These are phyloP conservation scores for Chlorella sorokiniana DNA, from an alignment of 139 green algal species.

Conservation along the genomic window DNA sequence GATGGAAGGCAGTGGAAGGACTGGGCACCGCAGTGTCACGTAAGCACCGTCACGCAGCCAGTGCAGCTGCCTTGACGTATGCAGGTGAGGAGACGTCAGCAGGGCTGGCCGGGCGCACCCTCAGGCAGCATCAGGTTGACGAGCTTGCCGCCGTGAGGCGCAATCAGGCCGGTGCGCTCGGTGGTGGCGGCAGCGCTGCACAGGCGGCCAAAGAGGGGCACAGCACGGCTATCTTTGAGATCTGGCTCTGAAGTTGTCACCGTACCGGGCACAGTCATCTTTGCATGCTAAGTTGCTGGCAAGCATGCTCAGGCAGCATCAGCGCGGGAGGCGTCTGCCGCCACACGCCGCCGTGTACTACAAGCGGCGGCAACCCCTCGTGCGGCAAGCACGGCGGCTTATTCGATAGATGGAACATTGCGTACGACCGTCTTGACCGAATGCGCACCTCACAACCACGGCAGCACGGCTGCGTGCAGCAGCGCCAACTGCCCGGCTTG, in stretches of 20 bases:
- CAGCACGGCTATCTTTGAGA: not conserved
- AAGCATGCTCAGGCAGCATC: not conserved
- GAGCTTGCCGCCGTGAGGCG: conserved; percentile 80
- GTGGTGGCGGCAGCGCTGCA: conserved; percentile 38
- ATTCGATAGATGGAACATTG: not conserved
- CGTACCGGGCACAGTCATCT: too few relatives aligned
- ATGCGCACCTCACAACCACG: conserved; percentile 21
- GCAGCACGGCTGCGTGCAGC: conserved; percentile 1
- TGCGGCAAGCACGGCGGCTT: too few relatives aligned
- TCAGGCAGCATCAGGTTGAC: conserved; percentile 73
- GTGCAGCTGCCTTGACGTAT: too few relatives aligned
- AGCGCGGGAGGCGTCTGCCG: too few relatives aligned
- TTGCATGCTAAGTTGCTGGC: not conserved
- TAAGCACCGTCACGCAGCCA: not conserved
- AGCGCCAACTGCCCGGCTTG: not conserved
- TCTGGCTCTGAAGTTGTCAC: not conserved
- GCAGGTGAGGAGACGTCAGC: too few relatives aligned
- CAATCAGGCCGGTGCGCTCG: conserved; percentile 59
- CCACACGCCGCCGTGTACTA: too few relatives aligned
- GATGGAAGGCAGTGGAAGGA: not conserved
- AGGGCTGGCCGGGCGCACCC: not conserved
- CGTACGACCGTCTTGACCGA: not conserved
- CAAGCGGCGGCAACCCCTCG: too few relatives aligned
- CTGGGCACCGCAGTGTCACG: not conserved
- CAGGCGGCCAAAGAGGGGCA: not conserved